Evolutionary conservation across 2,329 filamentous ascomycete species (phyloP).

Genomic region (Beauveria asiatica): DNA sequence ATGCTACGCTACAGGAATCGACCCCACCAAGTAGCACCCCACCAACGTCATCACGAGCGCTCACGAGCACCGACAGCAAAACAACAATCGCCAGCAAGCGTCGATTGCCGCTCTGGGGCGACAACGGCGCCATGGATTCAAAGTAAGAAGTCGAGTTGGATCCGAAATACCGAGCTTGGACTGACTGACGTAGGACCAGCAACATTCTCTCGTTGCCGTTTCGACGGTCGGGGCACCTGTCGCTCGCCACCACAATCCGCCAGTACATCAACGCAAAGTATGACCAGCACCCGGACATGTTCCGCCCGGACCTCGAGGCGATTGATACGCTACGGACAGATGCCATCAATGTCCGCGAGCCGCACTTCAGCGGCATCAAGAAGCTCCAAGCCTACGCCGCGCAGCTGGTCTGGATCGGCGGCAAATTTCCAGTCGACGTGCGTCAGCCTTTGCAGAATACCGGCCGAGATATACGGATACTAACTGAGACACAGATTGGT

Average conservation of each 20-base stretch:
- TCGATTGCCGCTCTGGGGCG: slow-evolving; percentile 1
- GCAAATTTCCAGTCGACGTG: slow-evolving; percentile 94
- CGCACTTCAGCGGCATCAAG: slow-evolving; percentile 76
- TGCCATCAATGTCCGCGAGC: slow-evolving; percentile 81
- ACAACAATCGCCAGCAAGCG: slow-evolving; percentile 4
- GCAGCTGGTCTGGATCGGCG: slow-evolving; percentile 85
- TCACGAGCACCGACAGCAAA: neutral
- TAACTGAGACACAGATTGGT: slow-evolving; percentile 55
- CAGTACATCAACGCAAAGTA: slow-evolving; percentile 97
- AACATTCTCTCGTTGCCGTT: slow-evolving; percentile 78
- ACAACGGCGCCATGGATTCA: slow-evolving; percentile 3
- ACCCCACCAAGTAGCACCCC: slow-evolving; percentile 6
- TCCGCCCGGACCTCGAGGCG: slow-evolving; percentile 72
- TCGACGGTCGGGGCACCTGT: slow-evolving; percentile 71
- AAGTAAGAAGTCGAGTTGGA: neutral
- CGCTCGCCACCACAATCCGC: slow-evolving; percentile 73
- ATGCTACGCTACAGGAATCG: neutral
- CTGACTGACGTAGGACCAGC: slow-evolving; percentile 20
- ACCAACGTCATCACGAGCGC: slow-evolving; percentile 7
- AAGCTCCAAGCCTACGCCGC: slow-evolving; percentile 88
- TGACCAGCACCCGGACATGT: slow-evolving; percentile 98
- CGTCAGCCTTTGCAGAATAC: slow-evolving; percentile 12
- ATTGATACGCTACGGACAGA: slow-evolving; percentile 78
- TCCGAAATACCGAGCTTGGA: neutral
- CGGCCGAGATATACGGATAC: neutral